phyloP scores from a whole-genome alignment of 2,329 filamentous ascomycete genomes.

The Aspergillus japonicus region DNA sequence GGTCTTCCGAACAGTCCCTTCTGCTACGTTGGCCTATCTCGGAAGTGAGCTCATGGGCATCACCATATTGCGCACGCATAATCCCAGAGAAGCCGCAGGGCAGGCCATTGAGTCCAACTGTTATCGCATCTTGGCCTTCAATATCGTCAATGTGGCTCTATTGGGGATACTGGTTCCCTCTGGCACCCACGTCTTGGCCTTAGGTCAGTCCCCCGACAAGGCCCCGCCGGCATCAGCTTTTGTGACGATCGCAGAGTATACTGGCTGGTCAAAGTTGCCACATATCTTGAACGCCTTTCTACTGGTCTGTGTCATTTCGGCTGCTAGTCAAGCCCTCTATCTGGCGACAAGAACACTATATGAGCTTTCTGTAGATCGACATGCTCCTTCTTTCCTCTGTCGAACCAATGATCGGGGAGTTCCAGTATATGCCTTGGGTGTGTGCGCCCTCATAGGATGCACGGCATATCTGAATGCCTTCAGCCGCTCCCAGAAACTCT shows the following conservation, averaged over 20 bases:
- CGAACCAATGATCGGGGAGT: conserved; percentile 68
- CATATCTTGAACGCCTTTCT: conserved; percentile 72
- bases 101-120: conserved; percentile 76
- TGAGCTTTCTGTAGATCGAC: conserved; percentile 68
- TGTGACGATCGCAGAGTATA: conserved; percentile 67
- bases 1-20: conserved; percentile 70
- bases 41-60: conserved; percentile 75
- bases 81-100: conserved; percentile 71
- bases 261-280: conserved; percentile 62
- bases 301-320: conserved; percentile 70
- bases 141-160: conserved; percentile 69
- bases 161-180: conserved; percentile 76
- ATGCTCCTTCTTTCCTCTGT: conserved; percentile 69
- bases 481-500: conserved; percentile 56
- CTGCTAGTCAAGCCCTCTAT: conserved; percentile 73
- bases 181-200: conserved; percentile 58
- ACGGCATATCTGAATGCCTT: conserved; percentile 66
- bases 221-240: conserved; percentile 66
- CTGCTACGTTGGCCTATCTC: conserved; percentile 74
- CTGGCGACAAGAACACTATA: conserved; percentile 70
- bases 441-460: conserved; percentile 61
- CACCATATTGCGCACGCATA: conserved; percentile 72
- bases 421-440: conserved; percentile 63
- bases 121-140: conserved; percentile 78
- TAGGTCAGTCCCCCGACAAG: conserved; percentile 42